phyloP scores from a whole-genome alignment of 768 basidiomycete genomes.

The Antrodiella citrinella region DNA sequence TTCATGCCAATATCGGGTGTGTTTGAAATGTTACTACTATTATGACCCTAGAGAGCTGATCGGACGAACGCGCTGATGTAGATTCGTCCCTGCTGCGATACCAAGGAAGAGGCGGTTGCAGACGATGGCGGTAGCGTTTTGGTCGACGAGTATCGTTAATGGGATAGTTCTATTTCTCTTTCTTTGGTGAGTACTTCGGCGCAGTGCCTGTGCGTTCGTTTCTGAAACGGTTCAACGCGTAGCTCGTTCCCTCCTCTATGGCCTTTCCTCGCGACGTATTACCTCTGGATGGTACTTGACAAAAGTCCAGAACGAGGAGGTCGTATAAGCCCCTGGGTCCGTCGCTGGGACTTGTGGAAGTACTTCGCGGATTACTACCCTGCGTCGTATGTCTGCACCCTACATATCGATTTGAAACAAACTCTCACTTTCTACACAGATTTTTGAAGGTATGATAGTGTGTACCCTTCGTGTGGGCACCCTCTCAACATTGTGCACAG shows the following conservation, averaged over 20 bases:
- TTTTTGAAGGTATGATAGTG: slow-evolving; percentile 39
- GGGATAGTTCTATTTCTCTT: slow-evolving; percentile 61
- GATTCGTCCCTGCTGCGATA: slow-evolving; percentile 82
- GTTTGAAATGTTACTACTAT: slow-evolving; percentile 14
- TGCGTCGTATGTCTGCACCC: slow-evolving; percentile 58
- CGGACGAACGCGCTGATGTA: slow-evolving; percentile 19
- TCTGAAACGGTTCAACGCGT: slow-evolving; percentile 1
- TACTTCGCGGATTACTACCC: slow-evolving; percentile 93
- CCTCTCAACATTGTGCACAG: slow-evolving; percentile 28
- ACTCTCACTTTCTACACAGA: slow-evolving; percentile 19
- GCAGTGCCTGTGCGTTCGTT: background rate
- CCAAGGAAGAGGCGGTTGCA: slow-evolving; percentile 83
- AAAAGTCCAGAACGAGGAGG: slow-evolving; percentile 66
- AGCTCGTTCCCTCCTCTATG: slow-evolving; percentile 88
- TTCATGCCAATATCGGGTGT: slow-evolving; percentile 71
- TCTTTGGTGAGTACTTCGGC: slow-evolving; percentile 56
- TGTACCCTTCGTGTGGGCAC: background rate
- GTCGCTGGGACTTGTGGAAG: slow-evolving; percentile 64
- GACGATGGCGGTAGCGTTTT: slow-evolving; percentile 80
- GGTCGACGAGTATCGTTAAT: slow-evolving; percentile 77
- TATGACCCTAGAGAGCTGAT: background rate
- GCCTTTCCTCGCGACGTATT: slow-evolving; percentile 74
- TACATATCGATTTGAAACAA: background rate
- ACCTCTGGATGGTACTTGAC: slow-evolving; percentile 78
- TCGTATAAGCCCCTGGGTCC: slow-evolving; percentile 66